Percentiles rank a stretch among this genome's conserved stretches.
Conservation (phyloP, 2,329 filamentous ascomycete species). For the Knoxdaviesia capensis region DNA sequence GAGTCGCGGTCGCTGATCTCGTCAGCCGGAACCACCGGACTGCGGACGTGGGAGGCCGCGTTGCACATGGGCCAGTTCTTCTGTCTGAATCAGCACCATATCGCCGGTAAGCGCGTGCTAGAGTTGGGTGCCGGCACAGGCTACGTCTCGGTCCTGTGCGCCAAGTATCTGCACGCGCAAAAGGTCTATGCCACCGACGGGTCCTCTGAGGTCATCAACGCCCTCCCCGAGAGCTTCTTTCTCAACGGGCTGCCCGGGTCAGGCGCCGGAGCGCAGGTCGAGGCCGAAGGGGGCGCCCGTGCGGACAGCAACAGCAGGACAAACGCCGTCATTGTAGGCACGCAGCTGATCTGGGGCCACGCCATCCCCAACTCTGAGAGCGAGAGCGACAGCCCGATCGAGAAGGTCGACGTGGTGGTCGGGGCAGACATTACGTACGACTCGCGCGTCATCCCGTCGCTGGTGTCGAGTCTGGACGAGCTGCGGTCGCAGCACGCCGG, state of each 20-base stretch:
- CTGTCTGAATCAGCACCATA: constrained; percentile 20
- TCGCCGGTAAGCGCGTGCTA: constrained; percentile 37
- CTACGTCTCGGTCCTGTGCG: constrained; percentile 53
- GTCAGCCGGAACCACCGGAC: constrained; percentile 51
- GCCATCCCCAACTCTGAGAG: constrained; percentile 37
- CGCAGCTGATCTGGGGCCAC: constrained; percentile 43
- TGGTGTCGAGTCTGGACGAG: constrained; percentile 44
- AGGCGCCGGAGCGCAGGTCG: too few species aligned
- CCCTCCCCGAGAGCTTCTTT: constrained; percentile 45
- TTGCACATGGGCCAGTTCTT: constrained; percentile 54
- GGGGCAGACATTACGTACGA: constrained; percentile 71
- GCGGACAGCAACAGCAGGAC: background rate
- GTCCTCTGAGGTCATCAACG: constrained; percentile 49
- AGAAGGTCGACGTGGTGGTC: constrained; percentile 40
- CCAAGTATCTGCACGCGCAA: constrained; percentile 38
- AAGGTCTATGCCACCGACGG: constrained; percentile 54
- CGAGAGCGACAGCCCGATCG: constrained; percentile 25
- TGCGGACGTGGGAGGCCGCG: constrained; percentile 66
- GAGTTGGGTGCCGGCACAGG: constrained; percentile 64
- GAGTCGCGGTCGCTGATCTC: constrained; percentile 52
- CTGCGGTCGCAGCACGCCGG: constrained; percentile 35
- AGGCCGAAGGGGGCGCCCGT: too few species aligned
- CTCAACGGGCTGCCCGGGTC: constrained; percentile 34
- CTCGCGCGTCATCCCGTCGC: constrained; percentile 34
- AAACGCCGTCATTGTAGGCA: background rate